Evolutionary conservation across 2,329 filamentous ascomycete species (phyloP).

Genomic region (Penicillium digitatum): DNA sequence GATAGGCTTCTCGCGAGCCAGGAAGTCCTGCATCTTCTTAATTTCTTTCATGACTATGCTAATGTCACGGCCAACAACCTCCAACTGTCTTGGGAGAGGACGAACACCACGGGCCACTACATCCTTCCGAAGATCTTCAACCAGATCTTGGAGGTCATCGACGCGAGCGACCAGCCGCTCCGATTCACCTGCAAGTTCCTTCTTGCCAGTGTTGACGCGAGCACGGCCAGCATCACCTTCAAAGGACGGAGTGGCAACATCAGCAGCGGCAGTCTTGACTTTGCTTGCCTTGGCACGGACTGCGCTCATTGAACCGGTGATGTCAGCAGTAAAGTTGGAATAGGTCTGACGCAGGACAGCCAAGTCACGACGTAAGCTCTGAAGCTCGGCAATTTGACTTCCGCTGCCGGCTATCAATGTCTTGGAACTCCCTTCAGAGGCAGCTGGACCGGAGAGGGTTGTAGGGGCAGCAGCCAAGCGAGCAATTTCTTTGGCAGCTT

Average conservation of each 20-base stretch:
- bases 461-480: slow-evolving; percentile 54
- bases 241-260: slow-evolving; percentile 65
- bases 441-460: slow-evolving; percentile 19
- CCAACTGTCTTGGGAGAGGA: slow-evolving; percentile 83
- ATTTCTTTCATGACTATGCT: slow-evolving; percentile 75
- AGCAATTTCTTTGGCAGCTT: slow-evolving; percentile 82
- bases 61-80: slow-evolving; percentile 85
- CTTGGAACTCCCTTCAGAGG: slow-evolving; percentile 25
- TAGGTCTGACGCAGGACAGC: slow-evolving; percentile 92
- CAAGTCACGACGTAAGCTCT: slow-evolving; percentile 78
- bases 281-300: slow-evolving; percentile 76
- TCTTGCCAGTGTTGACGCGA: slow-evolving; percentile 83
- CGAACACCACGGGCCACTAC: slow-evolving; percentile 90
- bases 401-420: slow-evolving; percentile 42
- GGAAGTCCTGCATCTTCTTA: slow-evolving; percentile 88
- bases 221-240: slow-evolving; percentile 75
- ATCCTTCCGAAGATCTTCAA: slow-evolving; percentile 95
- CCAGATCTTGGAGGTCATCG: slow-evolving; percentile 93
- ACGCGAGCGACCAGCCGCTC: slow-evolving; percentile 88
- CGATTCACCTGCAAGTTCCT: slow-evolving; percentile 78
- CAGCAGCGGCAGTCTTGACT: slow-evolving; percentile 71
- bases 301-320: slow-evolving; percentile 79
- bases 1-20: slow-evolving; percentile 85
- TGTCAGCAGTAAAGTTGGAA: slow-evolving; percentile 81
- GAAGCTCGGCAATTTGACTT: slow-evolving; percentile 70